Conservation (phyloP, 352 stramenopile genomes). For the Pythium oligandrum region DNA sequence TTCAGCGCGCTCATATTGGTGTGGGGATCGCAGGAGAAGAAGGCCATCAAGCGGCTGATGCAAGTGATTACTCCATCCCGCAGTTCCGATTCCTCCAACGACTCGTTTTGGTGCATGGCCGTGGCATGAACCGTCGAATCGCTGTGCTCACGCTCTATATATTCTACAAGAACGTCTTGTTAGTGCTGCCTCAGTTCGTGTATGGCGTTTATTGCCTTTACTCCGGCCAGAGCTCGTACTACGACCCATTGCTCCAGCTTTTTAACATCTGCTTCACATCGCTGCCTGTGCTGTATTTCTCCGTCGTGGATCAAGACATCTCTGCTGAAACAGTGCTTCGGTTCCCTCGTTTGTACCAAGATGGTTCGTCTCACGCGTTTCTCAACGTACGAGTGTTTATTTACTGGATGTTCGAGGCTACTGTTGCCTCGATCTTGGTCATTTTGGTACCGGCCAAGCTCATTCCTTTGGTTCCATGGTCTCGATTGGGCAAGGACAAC, state of each 20-base stretch:
- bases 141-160: constrained; percentile 89
- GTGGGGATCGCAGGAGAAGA: constrained; percentile 91
- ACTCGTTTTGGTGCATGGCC: constrained; percentile 88
- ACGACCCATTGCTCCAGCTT: constrained; percentile 69
- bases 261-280: constrained; percentile 80
- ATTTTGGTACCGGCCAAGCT: constrained; percentile 37
- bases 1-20: constrained; percentile 90
- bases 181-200: constrained; percentile 69
- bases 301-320: constrained; percentile 74
- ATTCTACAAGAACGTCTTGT: constrained; percentile 93
- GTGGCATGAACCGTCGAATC: constrained; percentile 89
- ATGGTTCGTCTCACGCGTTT: constrained; percentile 43
- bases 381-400: constrained; percentile 41
- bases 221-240: constrained; percentile 80
- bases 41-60: constrained; percentile 91
- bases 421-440: constrained; percentile 41
- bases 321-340: constrained; percentile 33
- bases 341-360: constrained; percentile 51
- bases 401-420: constrained; percentile 59
- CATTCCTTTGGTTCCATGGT: constrained; percentile 39
- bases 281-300: constrained; percentile 59
- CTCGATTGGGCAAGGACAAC: constrained; percentile 45
- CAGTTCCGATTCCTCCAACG: constrained; percentile 90
- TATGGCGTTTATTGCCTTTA: constrained; percentile 71
- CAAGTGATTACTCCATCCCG: constrained; percentile 91